Evolutionary conservation across 192 early-diverging fungal species (phyloP).

Genomic region (Coemansia sp.): DNA sequence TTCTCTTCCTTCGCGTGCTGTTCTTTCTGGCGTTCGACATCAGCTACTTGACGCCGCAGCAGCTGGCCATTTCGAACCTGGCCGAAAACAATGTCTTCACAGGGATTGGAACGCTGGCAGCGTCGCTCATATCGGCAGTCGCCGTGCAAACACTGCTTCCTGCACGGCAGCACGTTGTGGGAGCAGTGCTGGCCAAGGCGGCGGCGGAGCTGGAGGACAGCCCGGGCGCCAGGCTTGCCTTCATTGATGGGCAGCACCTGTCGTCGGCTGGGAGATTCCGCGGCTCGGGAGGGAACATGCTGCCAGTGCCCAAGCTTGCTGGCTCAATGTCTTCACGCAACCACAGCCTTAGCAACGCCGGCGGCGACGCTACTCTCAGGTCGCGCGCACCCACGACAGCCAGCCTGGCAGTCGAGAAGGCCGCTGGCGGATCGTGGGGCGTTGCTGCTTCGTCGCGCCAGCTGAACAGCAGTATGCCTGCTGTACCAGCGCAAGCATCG

Average conservation of each 20-base stretch:
- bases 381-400: constrained; percentile 48
- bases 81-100: constrained; percentile 34
- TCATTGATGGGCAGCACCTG: constrained; percentile 33
- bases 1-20: constrained; percentile 29
- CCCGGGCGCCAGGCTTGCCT: constrained; percentile 18
- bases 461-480: neutral
- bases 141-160: constrained; percentile 39
- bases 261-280: neutral
- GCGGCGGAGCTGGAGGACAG: constrained; percentile 14
- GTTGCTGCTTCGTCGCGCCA: neutral
- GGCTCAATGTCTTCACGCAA: constrained; percentile 18
- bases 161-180: constrained; percentile 13
- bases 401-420: constrained; percentile 49
- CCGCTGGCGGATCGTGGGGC: constrained; percentile 10
- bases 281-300: neutral
- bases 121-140: constrained; percentile 27
- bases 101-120: constrained; percentile 37
- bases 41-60: constrained; percentile 39
- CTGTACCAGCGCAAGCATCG: neutral
- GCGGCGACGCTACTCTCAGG: constrained; percentile 18
- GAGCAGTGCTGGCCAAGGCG: constrained; percentile 22
- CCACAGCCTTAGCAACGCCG: constrained; percentile 25
- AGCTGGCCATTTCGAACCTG: constrained; percentile 7
- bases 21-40: constrained; percentile 48
- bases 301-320: constrained; percentile 24